Conservation (phyloP, 1,284 basidiomycete species). For the Sporisorium sorghi region DNA sequence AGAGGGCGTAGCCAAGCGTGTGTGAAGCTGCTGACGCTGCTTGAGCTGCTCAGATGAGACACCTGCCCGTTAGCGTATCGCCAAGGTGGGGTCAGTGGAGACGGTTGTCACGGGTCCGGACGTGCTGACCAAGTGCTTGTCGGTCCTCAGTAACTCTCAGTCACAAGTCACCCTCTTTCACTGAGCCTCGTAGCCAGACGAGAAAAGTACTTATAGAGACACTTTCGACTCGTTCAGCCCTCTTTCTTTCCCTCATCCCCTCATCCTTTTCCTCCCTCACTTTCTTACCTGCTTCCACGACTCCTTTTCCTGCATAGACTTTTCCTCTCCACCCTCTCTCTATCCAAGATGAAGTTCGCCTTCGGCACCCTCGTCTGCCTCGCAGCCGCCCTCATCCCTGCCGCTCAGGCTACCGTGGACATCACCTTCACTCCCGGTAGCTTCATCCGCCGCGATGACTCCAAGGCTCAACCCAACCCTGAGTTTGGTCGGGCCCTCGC, state of each 20-base stretch:
- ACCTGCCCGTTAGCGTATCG: neutral
- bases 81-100: conserved; percentile 2
- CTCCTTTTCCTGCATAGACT: neutral
- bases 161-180: no score
- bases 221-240: neutral
- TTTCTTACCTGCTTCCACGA: neutral
- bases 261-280: neutral
- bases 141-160: neutral
- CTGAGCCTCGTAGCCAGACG: neutral
- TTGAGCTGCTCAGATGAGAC: neutral
- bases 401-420: conserved; percentile 24
- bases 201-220: neutral
- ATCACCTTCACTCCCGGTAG: conserved; percentile 21
- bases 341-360: conserved; percentile 38
- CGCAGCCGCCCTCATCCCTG: conserved; percentile 36
- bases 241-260: conserved; percentile 1
- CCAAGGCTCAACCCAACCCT: conserved; percentile 4
- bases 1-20: neutral
- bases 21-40: neutral
- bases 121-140: neutral
- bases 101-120: neutral
- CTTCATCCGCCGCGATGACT: conserved; percentile 27
- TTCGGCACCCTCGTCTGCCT: conserved; percentile 25
- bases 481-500: conserved; percentile 19
- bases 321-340: neutral